Evolutionary conservation across 768 basidiomycete species (phyloP).

Genomic region (Suillus tomentosus): DNA sequence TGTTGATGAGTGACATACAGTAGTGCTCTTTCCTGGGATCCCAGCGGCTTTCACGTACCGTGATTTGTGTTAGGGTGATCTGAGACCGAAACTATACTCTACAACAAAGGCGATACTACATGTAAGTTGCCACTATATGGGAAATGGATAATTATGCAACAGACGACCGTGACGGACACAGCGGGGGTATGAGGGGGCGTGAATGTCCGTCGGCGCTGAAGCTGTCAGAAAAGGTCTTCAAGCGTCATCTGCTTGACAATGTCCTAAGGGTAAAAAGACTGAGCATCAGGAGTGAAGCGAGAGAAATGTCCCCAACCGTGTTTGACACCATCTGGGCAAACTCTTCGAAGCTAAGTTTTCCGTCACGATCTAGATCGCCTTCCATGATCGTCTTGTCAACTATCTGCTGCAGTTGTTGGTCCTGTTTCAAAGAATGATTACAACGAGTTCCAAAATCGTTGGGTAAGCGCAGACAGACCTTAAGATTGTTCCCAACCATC

Average conservation of each 20-base stretch:
- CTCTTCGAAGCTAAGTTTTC: conserved; percentile 96
- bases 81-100: conserved; percentile 2
- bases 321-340: conserved; percentile 97
- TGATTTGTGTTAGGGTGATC: neutral
- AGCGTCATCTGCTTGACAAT: conserved; percentile 99
- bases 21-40: neutral
- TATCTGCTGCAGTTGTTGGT: conserved; percentile 98
- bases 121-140: conserved; percentile 9
- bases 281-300: conserved; percentile 1
- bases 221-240: conserved; percentile 66
- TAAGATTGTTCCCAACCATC: conserved; percentile 99
- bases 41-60: neutral
- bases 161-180: neutral
- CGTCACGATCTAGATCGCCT: conserved; percentile 97
- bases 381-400: conserved; percentile 99
- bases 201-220: neutral
- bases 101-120: conserved; percentile 11
- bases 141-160: conserved; percentile 6
- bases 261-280: conserved; percentile 55
- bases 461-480: conserved; percentile 48
- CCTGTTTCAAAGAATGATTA: conserved; percentile 46
- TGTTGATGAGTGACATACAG: neutral
- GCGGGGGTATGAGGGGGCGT: conserved; percentile 2
- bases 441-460: too few relatives aligned
- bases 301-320: conserved; percentile 57